Conservation (phyloP, 1,284 basidiomycete species). For the Coniferiporia weirii region DNA sequence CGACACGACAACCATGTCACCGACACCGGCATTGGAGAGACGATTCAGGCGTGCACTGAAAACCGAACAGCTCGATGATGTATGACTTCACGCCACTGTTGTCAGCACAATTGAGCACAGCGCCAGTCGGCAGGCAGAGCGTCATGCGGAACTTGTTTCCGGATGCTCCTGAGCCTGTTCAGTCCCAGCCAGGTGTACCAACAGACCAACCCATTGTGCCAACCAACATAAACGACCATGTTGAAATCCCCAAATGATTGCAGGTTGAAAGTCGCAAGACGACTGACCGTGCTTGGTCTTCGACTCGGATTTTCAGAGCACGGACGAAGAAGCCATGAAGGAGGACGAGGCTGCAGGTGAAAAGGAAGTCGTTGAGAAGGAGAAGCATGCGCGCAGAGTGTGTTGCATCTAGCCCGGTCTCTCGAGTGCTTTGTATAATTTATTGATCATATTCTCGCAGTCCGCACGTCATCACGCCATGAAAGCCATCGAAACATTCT, state of each 20-base stretch:
- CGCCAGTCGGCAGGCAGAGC: constrained; percentile 95
- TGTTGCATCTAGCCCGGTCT: constrained; percentile 6
- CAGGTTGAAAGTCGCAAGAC: too few species aligned
- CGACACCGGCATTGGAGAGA: constrained; percentile 96
- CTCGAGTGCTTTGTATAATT: background rate
- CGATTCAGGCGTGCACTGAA: constrained; percentile 96
- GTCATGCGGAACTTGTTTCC: constrained; percentile 98
- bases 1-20: constrained; percentile 98
- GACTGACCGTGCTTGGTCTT: constrained; percentile 37
- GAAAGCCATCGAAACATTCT: constrained; percentile 57
- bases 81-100: constrained; percentile 98
- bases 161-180: constrained; percentile 35
- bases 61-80: constrained; percentile 88
- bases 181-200: background rate
- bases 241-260: background rate
- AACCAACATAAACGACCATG: background rate
- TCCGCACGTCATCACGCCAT: constrained; percentile 36
- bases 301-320: constrained; percentile 77
- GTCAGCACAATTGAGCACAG: constrained; percentile 99
- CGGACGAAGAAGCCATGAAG: constrained; percentile 63
- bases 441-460: background rate
- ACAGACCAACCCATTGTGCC: background rate
- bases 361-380: constrained; percentile 52
- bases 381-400: constrained; percentile 53
- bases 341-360: constrained; percentile 54